These are phyloP conservation scores for Spongospora subterranea DNA, from an alignment of 208 protist species.

Conservation along the genomic window DNA sequence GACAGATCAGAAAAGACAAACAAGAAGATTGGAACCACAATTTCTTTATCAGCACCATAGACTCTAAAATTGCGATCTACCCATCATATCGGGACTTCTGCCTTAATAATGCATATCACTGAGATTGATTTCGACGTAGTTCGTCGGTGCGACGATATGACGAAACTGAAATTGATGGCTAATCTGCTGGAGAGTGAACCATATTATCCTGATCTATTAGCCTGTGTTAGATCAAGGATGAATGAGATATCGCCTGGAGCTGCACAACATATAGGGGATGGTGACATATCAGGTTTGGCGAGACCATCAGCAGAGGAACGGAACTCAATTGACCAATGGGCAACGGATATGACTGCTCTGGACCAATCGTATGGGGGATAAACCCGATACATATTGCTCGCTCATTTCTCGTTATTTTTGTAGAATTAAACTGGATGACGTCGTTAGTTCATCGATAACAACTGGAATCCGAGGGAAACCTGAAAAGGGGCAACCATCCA, in stretches of 20 bases:
- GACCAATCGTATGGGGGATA: not conserved
- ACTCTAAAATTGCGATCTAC: too few relatives aligned
- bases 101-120: too few relatives aligned
- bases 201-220: conserved; percentile 34
- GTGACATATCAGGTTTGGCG: not conserved
- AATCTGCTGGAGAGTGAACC: conserved; percentile 19
- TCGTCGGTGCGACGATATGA: not conserved
- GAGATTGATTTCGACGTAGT: conserved; percentile 50
- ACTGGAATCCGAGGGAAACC: too few relatives aligned
- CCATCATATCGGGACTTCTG: too few relatives aligned
- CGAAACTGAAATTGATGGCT: not conserved
- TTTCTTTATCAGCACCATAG: too few relatives aligned
- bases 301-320: not conserved
- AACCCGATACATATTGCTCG: not conserved
- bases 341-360: not conserved
- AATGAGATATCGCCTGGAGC: not conserved
- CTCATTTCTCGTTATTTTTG: not conserved
- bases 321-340: not conserved
- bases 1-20: too few relatives aligned
- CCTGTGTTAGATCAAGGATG: not conserved
- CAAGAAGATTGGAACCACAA: too few relatives aligned
- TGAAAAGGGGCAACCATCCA: too few relatives aligned
- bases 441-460: not conserved
- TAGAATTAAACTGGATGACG: not conserved
- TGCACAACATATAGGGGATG: not conserved